Evolutionary conservation across 164 flowering plant species (phyloP), one percentile per base, ranked within the genome.

Genomic region (Echeveria elegans): DNA sequence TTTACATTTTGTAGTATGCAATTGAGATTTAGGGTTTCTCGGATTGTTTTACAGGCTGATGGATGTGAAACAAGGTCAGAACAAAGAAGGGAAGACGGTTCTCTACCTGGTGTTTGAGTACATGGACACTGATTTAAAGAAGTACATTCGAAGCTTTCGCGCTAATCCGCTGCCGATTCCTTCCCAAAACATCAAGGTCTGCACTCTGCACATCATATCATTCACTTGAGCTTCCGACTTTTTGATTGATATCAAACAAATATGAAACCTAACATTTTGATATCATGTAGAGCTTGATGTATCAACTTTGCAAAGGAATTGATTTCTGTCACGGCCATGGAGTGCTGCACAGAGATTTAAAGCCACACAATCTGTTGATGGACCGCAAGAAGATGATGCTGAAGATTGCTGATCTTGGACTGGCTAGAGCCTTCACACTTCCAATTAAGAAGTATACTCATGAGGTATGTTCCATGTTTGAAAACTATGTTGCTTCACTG

Each of bases 1-100:
- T 34, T 3, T 34, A 40, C 10, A 1, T 4, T 5, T 5, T 40
- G 45, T 4, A 40, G 15, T 5, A 1, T 40, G 45, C 5, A 40
- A 40, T 40, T 40, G 45, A 14, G 15, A 40, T 4, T 40, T 40
- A 40, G 15, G 45, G 45, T 40, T 34, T 34, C 5, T 34, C 7
- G 37, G 37, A 34, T 28, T 21, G 15, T 48, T 26, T 7, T 34
- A 28, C 72, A 93, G 97, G 68, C 66, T 89, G 78, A 66, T 91
- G 82, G 97, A 89, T 78, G 95, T 94, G 4, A 94, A 94, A 70
- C 93, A 94, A 86, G 95, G 88, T 4, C 84, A 76, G 78, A 94
- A 86, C 48, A 94, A 94, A 71, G 95, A 94, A 73, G 97, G 97
- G 56, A 94, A 85, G 79, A 94, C 97, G 0, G 86, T 94, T 37